phyloP scores from a whole-genome alignment of 2,329 filamentous ascomycete genomes.

The Aspergillus hiratsukae region DNA sequence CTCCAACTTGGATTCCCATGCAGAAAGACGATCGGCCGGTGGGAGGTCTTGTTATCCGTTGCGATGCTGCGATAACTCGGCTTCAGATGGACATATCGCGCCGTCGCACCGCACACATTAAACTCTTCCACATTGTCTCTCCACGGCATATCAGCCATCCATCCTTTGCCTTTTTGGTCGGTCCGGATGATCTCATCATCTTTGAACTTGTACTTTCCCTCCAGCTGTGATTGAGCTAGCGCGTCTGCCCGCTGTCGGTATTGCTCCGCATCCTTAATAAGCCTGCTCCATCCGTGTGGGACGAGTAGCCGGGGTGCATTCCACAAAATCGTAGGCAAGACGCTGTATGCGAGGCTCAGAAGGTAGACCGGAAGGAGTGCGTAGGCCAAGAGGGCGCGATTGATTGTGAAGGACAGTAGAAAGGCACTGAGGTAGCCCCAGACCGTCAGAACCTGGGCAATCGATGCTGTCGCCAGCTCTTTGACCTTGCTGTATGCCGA shows the following conservation, averaged over 20 bases:
- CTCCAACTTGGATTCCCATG: conserved; percentile 15
- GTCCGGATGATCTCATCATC: neutral
- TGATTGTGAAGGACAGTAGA: neutral
- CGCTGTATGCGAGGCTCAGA: neutral
- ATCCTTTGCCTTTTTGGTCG: neutral
- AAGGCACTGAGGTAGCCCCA: neutral
- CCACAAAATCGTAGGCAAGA: neutral
- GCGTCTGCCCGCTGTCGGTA: neutral
- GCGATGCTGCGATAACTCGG: neutral
- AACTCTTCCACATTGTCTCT: neutral
- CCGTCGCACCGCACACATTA: neutral
- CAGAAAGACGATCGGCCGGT: conserved; percentile 9
- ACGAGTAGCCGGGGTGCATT: neutral
- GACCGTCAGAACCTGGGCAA: neutral
- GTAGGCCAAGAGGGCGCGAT: neutral
- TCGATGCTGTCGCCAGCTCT: neutral
- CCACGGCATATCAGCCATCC: neutral
- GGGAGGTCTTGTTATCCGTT: neutral
- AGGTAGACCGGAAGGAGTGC: neutral
- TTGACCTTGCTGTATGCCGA: neutral
- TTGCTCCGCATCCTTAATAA: neutral
- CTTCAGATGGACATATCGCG: neutral
- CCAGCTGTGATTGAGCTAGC: neutral
- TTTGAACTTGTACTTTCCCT: neutral
- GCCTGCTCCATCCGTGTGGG: neutral